Evolutionary conservation across 1,284 basidiomycete species (phyloP), one percentile per base, ranked within the genome.

Genomic region (Flammula alnicola): DNA sequence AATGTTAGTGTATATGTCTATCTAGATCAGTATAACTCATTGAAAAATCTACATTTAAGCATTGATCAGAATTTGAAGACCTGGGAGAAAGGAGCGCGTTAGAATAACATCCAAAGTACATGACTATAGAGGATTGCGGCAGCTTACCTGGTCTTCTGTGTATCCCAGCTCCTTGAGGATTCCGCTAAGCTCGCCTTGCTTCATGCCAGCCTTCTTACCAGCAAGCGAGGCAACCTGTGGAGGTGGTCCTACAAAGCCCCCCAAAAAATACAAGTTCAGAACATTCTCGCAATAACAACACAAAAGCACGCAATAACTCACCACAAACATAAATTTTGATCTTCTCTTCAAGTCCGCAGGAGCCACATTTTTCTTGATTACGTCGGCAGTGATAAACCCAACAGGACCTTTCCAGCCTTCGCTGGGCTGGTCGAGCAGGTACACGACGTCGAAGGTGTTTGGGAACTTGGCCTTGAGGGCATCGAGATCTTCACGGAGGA

Each of bases 291-390:
- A 9, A 27, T 27, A 14, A 14, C 22, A 19, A 47, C 31, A 60
- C 6, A 37, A 25, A 44, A 22, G 25, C 26, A 49, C 20, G 44
- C 35, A 33, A 29, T 12, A 17, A 65, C 77, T 51, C 65, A 80
- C 91, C 94, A 65, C 95, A 98, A 26, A 98, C 75, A 67, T 95
- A 93, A 45, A 96, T 75, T 75, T 94, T 95, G 63, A 93, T 78
- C 73, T 94, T 95, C 53, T 91, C 83, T 81, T 85, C 39, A 86
- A 69, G 8, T 76, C 77, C 12, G 93, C 73, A 17, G 88, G 74
- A 0, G 86, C 80, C 41, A 95, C 77, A 67, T 93, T 75, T 63
- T 90, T 74, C 72, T 84, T 80, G 60, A 97, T 74, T 40, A 93
- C 64, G 26, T 91, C 85, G 46, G 78, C 71, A 48, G 78, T 83